Evolutionary conservation across 768 basidiomycete genomes (phyloP).

Genomic region (Pholiota microspora): DNA sequence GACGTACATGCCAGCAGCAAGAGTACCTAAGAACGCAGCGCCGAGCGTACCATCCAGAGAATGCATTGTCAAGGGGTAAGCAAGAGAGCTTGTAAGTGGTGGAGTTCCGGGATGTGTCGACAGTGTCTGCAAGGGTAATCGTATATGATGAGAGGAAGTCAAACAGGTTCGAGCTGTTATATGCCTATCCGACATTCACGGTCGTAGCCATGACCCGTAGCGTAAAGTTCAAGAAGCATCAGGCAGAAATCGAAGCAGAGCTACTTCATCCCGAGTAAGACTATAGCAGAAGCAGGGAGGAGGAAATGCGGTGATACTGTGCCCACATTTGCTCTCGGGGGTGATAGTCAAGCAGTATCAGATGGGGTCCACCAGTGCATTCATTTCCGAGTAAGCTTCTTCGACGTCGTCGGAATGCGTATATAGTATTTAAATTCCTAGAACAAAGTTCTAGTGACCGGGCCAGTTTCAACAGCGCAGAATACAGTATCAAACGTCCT

Average conservation of each 20-base stretch:
- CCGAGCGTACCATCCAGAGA: background rate
- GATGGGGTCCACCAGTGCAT: background rate
- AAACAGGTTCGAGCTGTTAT: background rate
- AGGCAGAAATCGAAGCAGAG: background rate
- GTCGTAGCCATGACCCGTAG: background rate
- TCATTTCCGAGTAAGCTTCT: background rate
- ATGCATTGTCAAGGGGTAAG: background rate
- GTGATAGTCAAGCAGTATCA: background rate
- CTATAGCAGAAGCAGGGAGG: background rate
- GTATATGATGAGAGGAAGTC: background rate
- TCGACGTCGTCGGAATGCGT: background rate
- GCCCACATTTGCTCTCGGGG: background rate
- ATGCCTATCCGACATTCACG: background rate
- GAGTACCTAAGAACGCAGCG: conserved; percentile 1
- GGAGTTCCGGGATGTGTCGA: background rate
- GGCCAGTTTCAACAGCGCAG: background rate
- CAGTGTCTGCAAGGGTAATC: background rate
- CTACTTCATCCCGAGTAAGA: background rate
- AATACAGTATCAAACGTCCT: background rate
- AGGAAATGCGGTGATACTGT: background rate
- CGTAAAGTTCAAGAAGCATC: background rate
- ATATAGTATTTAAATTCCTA: background rate
- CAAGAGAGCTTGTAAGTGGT: background rate
- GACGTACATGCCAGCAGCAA: conserved; percentile 2
- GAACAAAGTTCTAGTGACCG: background rate